Evolutionary conservation across 805 yeast genomes (phyloP).

Genomic region (Wickerhamiella siamensis): DNA sequence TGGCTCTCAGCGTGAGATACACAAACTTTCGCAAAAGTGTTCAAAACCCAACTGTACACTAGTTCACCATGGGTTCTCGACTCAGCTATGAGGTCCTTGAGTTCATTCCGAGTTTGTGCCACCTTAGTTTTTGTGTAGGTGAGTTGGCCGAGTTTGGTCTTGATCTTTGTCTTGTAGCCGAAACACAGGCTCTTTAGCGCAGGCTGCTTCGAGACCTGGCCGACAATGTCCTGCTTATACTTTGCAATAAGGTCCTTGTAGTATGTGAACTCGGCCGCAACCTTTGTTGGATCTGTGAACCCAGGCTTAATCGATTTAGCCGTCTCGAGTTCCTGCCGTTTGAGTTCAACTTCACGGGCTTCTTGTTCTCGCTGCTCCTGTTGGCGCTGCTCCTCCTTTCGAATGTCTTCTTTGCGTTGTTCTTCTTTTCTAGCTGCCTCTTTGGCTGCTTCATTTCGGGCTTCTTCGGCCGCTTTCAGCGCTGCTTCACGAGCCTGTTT

Average conservation of each 20-base stretch:
- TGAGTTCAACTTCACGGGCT: neutral
- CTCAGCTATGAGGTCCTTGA: slow-evolving; percentile 35
- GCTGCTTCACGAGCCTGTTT: slow-evolving; percentile 5
- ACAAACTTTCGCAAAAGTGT: slow-evolving; percentile 70
- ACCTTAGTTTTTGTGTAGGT: slow-evolving; percentile 59
- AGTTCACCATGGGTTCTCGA: slow-evolving; percentile 33
- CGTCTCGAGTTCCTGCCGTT: neutral
- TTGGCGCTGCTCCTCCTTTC: slow-evolving; percentile 13
- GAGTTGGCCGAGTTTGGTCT: slow-evolving; percentile 84
- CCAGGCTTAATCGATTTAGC: slow-evolving; percentile 9
- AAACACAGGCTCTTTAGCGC: slow-evolving; percentile 38
- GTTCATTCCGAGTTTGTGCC: slow-evolving; percentile 28
- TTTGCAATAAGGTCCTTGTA: slow-evolving; percentile 25
- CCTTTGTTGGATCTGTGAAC: slow-evolving; percentile 19
- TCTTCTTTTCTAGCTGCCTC: slow-evolving; percentile 9
- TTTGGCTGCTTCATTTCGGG: slow-evolving; percentile 1
- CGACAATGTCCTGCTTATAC: slow-evolving; percentile 47
- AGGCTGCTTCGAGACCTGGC: slow-evolving; percentile 38
- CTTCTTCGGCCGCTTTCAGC: slow-evolving; percentile 5
- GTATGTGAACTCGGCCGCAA: slow-evolving; percentile 19
- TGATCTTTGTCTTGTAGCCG: slow-evolving; percentile 58
- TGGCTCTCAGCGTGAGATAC: slow-evolving; percentile 90
- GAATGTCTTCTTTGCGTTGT: slow-evolving; percentile 3
- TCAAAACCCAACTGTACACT: slow-evolving; percentile 59
- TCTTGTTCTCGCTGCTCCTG: slow-evolving; percentile 23